These are phyloP conservation scores for Echium plantagineum DNA, from an alignment of 257 asterid species.

Conservation along the genomic window DNA sequence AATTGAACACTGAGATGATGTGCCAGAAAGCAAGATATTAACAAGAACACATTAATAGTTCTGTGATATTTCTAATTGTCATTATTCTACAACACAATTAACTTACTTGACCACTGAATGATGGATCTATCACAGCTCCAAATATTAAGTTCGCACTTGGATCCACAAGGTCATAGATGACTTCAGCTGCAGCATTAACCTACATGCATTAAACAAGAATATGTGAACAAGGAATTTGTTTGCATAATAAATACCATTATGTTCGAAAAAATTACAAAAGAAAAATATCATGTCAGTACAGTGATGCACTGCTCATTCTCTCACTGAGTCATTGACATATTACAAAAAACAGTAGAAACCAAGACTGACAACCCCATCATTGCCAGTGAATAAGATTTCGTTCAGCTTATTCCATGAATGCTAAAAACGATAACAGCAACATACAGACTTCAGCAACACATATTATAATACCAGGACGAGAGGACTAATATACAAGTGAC, in stretches of 20 bases:
- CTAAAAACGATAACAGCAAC: background rate
- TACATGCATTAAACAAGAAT: slow-evolving; percentile 6
- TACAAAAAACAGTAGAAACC: background rate
- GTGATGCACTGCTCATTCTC: background rate
- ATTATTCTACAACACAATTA: background rate
- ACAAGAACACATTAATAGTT: background rate
- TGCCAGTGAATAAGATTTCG: background rate
- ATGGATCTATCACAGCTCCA: slow-evolving; percentile 87
- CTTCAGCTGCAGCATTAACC: slow-evolving; percentile 97
- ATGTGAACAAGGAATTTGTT: background rate
- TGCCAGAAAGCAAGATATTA: background rate
- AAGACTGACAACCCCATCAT: background rate
- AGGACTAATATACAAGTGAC: background rate
- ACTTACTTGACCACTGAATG: slow-evolving; percentile 84
- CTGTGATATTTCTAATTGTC: background rate
- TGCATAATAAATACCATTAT: background rate
- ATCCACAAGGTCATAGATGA: slow-evolving; percentile 88
- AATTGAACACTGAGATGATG: background rate
- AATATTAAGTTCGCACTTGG: slow-evolving; percentile 93
- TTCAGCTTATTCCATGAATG: background rate
- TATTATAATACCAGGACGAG: background rate
- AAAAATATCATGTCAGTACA: background rate
- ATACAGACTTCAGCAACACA: background rate
- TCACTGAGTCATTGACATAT: background rate
- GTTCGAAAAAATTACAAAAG: too few species aligned